These are phyloP conservation scores for Flaveria robusta DNA, from an alignment of 129 eudicot genomes.

Conservation along the genomic window DNA sequence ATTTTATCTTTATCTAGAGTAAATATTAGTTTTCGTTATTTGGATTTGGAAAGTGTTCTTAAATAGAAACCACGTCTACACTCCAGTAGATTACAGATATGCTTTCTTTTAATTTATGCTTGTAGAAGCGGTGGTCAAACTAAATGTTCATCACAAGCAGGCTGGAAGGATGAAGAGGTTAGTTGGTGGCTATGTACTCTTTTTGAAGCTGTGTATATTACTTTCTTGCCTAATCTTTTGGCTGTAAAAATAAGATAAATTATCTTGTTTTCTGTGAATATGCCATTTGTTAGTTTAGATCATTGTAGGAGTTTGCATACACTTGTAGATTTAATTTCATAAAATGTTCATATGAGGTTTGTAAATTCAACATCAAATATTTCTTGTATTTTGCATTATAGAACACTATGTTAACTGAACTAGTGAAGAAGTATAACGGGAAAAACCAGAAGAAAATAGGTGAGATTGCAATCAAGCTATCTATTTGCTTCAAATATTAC, in stretches of 20 bases:
- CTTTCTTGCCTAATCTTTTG: no score
- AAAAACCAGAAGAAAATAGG: slow-evolving; percentile 83
- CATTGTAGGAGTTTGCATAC: neutral
- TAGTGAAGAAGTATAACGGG: slow-evolving; percentile 58
- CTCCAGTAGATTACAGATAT: slow-evolving; percentile 14
- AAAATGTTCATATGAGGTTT: no score
- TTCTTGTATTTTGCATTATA: slow-evolving; percentile 28
- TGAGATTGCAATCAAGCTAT: slow-evolving; percentile 33
- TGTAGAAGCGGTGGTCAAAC: slow-evolving; percentile 45
- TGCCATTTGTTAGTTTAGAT: slow-evolving; percentile 3
- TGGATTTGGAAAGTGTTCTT: slow-evolving; percentile 5
- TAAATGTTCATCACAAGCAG: slow-evolving; percentile 82
- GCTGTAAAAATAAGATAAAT: no score
- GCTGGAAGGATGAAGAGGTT: slow-evolving; percentile 95
- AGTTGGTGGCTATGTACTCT: slow-evolving; percentile 1
- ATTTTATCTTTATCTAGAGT: neutral
- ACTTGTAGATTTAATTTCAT: no score
- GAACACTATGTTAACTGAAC: slow-evolving; percentile 59
- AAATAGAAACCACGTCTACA: neutral
- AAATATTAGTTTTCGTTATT: neutral
- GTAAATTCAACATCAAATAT: neutral
- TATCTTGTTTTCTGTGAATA: no score
- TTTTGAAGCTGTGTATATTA: no score
- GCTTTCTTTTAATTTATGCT: slow-evolving; percentile 17
- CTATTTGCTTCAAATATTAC: slow-evolving; percentile 7